Conservation (phyloP, 495 filamentous ascomycete genomes). For the Hypomontagnella submonticulosa region DNA sequence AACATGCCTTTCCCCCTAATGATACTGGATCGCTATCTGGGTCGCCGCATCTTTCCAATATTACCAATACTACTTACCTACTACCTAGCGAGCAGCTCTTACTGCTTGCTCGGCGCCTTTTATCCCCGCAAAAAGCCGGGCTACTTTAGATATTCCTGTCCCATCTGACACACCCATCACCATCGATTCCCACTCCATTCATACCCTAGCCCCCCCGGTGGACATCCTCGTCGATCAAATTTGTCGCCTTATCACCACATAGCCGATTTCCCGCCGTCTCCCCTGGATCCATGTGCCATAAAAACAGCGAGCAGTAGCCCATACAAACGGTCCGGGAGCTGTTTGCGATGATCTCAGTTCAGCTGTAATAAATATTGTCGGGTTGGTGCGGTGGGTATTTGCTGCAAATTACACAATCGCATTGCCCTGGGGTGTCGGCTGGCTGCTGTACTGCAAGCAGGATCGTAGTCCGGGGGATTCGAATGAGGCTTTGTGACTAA, state of each 20-base stretch:
- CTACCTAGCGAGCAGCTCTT: slow-evolving; percentile 29
- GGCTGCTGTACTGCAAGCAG: slow-evolving; percentile 34
- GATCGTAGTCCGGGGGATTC: slow-evolving; percentile 38
- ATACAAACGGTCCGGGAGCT: not conserved
- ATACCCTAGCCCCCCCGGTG: slow-evolving; percentile 25
- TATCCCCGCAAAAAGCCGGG: slow-evolving; percentile 44
- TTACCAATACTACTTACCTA: slow-evolving; percentile 16
- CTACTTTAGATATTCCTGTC: slow-evolving; percentile 29
- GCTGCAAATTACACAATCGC: slow-evolving; percentile 18
- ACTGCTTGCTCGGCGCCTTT: slow-evolving; percentile 22
- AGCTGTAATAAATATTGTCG: not conserved
- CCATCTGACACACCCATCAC: slow-evolving; percentile 39
- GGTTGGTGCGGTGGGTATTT: slow-evolving; percentile 7
- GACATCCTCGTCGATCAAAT: slow-evolving; percentile 38
- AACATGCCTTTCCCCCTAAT: slow-evolving; percentile 15
- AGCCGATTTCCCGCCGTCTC: slow-evolving; percentile 33
- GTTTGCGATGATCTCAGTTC: too few species aligned
- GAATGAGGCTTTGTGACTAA: slow-evolving; percentile 43
- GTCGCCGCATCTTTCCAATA: slow-evolving; percentile 41
- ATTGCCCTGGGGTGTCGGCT: slow-evolving; percentile 22
- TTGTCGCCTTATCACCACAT: slow-evolving; percentile 24
- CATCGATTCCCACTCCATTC: slow-evolving; percentile 32
- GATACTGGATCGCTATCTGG: slow-evolving; percentile 41
- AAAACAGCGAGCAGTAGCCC: slow-evolving; percentile 8
- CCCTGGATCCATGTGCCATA: slow-evolving; percentile 6